Conservation (phyloP, 495 filamentous ascomycete genomes). For the Penicillium crystallinum region DNA sequence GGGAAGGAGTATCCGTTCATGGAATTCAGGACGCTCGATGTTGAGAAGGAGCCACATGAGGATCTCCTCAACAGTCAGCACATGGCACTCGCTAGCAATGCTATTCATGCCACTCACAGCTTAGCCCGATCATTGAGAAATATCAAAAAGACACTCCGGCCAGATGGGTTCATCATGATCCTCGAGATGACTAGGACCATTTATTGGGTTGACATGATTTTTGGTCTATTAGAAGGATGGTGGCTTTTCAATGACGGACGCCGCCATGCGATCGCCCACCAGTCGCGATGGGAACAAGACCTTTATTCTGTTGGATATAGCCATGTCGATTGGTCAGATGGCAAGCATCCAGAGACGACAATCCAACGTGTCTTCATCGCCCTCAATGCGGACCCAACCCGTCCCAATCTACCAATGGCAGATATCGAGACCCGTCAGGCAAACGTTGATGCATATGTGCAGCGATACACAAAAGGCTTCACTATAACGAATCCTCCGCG, state of each 20-base stretch:
- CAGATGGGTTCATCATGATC: conserved; percentile 39
- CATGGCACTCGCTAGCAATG: conserved; percentile 45
- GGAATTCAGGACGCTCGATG: conserved; percentile 40
- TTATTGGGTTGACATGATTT: conserved; percentile 41
- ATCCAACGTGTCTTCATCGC: conserved; percentile 39
- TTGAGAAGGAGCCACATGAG: conserved; percentile 30
- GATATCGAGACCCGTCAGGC: too few species aligned
- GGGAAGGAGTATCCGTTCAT: conserved; percentile 43
- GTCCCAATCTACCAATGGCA: too few species aligned
- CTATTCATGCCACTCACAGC: conserved; percentile 45
- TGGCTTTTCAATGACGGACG: conserved; percentile 50
- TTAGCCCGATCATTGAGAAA: conserved; percentile 24
- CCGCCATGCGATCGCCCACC: conserved; percentile 35
- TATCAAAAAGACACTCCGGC: conserved; percentile 29
- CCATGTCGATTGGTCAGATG: conserved; percentile 47
- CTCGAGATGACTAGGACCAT: conserved; percentile 41
- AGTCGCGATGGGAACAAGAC: conserved; percentile 31
- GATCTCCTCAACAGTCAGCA: conserved; percentile 37
- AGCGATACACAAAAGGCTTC: too few species aligned
- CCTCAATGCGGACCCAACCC: too few species aligned
- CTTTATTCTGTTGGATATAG: conserved; percentile 40
- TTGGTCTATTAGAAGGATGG: conserved; percentile 49
- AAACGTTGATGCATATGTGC: too few species aligned
- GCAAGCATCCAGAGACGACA: conserved; percentile 33
- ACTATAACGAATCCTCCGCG: too few species aligned